phyloP scores from a whole-genome alignment of 768 basidiomycete genomes.

The Boletus subcaerulescens region DNA sequence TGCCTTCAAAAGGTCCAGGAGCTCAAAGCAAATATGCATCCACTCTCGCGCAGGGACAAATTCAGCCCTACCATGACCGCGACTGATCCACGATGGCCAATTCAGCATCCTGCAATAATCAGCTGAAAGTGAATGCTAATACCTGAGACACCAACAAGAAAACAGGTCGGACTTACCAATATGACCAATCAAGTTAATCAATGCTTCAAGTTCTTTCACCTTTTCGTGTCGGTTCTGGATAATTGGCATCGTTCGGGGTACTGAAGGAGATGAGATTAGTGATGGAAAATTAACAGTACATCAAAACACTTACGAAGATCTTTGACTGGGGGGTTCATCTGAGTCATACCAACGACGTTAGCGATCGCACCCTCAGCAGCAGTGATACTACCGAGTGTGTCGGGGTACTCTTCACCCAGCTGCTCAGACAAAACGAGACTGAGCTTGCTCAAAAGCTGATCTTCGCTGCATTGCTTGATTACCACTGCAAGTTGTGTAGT shows the following conservation, averaged over 20 bases:
- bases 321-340: conserved; percentile 99
- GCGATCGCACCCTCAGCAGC: conserved; percentile 98
- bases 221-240: conserved; percentile 98
- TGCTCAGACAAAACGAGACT: conserved; percentile 98
- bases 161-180: conserved; percentile 48
- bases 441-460: conserved; percentile 91
- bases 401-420: conserved; percentile 98
- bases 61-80: conserved; percentile 97
- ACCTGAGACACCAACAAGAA: neutral
- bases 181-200: conserved; percentile 98
- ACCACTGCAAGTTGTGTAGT: conserved; percentile 94
- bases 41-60: conserved; percentile 98
- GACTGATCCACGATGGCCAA: no score
- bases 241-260: conserved; percentile 99
- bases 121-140: conserved; percentile 41
- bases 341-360: conserved; percentile 99
- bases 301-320: conserved; percentile 77
- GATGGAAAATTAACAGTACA: neutral
- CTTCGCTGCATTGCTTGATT: conserved; percentile 98
- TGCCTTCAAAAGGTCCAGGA: conserved; percentile 94
- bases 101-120: no score
- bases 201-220: conserved; percentile 98
- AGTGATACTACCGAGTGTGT: conserved; percentile 98
- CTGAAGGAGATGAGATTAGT: conserved; percentile 39
- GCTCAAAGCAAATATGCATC: conserved; percentile 99